Evolutionary conservation across 2,329 filamentous ascomycete genomes (phyloP), one percentile per base, ranked within the genome.

Genomic region (Plenodomus biglobosus): DNA sequence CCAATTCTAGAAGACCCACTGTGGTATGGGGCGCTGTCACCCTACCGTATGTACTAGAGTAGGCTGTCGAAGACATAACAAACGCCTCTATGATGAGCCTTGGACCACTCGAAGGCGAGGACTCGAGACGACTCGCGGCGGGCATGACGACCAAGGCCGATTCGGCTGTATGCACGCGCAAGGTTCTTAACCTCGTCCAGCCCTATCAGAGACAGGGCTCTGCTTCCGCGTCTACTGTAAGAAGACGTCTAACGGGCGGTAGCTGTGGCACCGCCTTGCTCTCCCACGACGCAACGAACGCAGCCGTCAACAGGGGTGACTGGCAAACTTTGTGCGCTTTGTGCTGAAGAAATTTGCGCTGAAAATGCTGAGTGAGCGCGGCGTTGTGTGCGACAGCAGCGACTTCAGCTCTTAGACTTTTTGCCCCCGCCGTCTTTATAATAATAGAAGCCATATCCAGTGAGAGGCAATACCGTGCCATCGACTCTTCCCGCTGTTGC

Each of bases 241-340:
- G n/a, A 55, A 62, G 59, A 65, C 53, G 52, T 59, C 58, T 50
- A 64, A 58, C 55, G 55, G 56, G 56, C 51, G 56, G 55, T 48
- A 50, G 50, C 32, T 50, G 51, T 50, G 45, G 56, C 55, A 53
- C 46, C 56, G 52, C 55, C 54, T 56, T 60, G 58, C 52, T 53
- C 57, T 50, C 45, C 47, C 44, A 55, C 53, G 52, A 50, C 44
- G 52, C 57, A 58, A 42, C 50, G 38, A 53, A 51, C 36, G 57
- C 56, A 45, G 42, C 53, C 61, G 59, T 59, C 59, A 60, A 3
- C 13, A 15, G 41, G 18, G n/a, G 30, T 44, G 35, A 13, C 38
- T 38, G 6, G 15, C 13, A 22, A 32, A 22, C 19, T 45, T 43
- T 36, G 35, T 51, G 43, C 50, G 40, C 42, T 32, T 39, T 39